Evolutionary conservation across 2,329 filamentous ascomycete species (phyloP), one percentile per base, ranked within the genome.

Genomic region (Fusarium sambucinum): DNA sequence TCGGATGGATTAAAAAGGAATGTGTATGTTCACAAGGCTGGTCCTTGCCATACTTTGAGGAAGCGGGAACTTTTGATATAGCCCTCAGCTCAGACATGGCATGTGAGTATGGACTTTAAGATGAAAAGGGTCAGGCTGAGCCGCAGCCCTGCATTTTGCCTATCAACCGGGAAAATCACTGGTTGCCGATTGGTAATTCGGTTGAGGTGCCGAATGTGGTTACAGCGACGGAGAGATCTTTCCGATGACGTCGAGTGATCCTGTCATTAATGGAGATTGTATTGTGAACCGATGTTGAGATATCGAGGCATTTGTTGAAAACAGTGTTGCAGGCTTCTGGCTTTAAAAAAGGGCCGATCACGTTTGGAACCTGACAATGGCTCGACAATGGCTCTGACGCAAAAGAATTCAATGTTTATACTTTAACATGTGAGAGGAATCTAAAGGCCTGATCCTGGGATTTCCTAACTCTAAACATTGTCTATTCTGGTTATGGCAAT

Each of bases 201-300:
- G 21, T 19, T 50, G 9, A 16, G 17, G 32, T 19, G 6, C 46
- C 46, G 46, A 50, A 23, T 38, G 14, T 13, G 46, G 21, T 37
- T 38, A 37, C 32, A 50, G 5, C 8, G 12, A 16, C 19, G 11
- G 6, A 27, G 23, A 50, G 19, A 14, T n/a, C 9, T 11, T 13
- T 23, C 6, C 13, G 21, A 9, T 12, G 46, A 50, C 3, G 23
- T 37, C 17, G 33, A 35, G 13, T 6, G 16, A 17, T 17, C 16
- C 21, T 25, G 21, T 25, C 9, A 10, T 25, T 6, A 16, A 42
- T 42, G 40, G 21, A 25, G 40, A 25, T 17, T 25, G 2, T 42
- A 41, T 41, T 3, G 7, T 23, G 7, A 4, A 9, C 10, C 0
- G 10, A 19, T 16, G 1, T 5, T 10, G 12, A n/a, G 5, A 25